Evolutionary conservation across 306 rosid genomes (phyloP), one percentile per base, ranked within the genome.

Genomic region (Morella rubra): DNA sequence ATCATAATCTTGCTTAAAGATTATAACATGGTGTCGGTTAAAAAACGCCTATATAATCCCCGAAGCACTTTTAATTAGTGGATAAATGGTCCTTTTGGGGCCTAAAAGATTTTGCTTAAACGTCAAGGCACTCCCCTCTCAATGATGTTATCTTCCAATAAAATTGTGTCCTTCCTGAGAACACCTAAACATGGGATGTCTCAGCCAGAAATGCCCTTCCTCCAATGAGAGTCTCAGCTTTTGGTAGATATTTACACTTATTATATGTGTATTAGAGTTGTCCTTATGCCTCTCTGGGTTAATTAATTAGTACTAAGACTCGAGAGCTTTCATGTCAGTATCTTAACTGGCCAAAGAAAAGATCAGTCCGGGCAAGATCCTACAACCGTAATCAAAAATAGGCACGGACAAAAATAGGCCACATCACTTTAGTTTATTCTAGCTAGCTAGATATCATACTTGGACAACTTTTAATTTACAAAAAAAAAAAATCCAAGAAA

Each of bases 131-230:
- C 73, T 67, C 62, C 51, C 56, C 19, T 49, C 50, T 19, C 76
- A 64, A 78, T 83, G 83, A 83, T 83, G 70, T 74, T 79, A 74
- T 75, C 73, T 79, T 83, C 37, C 74, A 71, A 54, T 75, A 15
- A 47, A 55, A 70, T 53, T 74, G 15, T 52, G 51, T 55, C 53
- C 77, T 53, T 59, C 77, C 75, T 77, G 83, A 69, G 73, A 69
- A 78, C 83, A 46, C 83, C 4, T 40, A 69, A 77, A 73, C 80
- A 74, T 67, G 83, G 69, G 72, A 72, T 89, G 85, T 73, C 87
- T 81, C 61, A 60, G 46, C 62, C 53, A n/a, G 24, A 64, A 20
- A 73, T 53, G 69, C 41, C 72, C 81, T 44, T n/a, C 64, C 22
- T 41, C 44, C 68, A 81, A 76, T 77, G 51, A 56, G 67, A 69